These are phyloP conservation scores for Phaseolus coccineus DNA, from an alignment of 331 rosid genomes.

Conservation along the genomic window DNA sequence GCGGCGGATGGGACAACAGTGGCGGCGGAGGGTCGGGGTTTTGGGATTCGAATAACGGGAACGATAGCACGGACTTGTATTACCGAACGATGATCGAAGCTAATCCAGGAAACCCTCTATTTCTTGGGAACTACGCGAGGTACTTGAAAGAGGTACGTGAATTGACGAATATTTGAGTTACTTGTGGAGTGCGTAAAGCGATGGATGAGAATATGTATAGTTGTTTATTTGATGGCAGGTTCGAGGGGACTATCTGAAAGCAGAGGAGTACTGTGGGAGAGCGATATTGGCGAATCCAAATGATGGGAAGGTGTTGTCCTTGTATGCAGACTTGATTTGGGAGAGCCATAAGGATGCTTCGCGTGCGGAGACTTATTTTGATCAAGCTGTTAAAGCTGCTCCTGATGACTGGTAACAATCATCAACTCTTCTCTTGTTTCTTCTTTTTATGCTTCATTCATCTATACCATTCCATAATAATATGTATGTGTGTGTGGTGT, in stretches of 20 bases:
- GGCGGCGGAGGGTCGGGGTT: slow-evolving; percentile 58
- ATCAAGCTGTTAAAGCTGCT: slow-evolving; percentile 77
- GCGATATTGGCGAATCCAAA: slow-evolving; percentile 78
- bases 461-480: not conserved
- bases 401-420: slow-evolving; percentile 77
- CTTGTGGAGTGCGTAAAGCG: not conserved
- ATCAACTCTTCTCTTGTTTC: not conserved
- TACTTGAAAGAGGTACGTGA: slow-evolving; percentile 77
- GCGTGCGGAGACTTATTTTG: slow-evolving; percentile 69
- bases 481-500: not conserved
- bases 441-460: not conserved
- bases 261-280: slow-evolving; percentile 90
- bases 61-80: slow-evolving; percentile 58
- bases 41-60: slow-evolving; percentile 67
- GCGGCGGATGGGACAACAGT: slow-evolving; percentile 62
- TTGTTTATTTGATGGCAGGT: slow-evolving; percentile 52
- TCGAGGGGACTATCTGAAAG: slow-evolving; percentile 68
- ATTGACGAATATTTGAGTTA: not conserved
- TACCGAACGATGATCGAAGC: slow-evolving; percentile 74
- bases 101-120: slow-evolving; percentile 75
- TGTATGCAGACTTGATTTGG: slow-evolving; percentile 91
- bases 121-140: slow-evolving; percentile 79
- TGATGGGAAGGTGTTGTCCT: slow-evolving; percentile 67
- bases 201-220: not conserved
- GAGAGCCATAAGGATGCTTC: slow-evolving; percentile 70